Conservation (phyloP, 2,329 filamentous ascomycete genomes). For the Cladosporium sp. region DNA sequence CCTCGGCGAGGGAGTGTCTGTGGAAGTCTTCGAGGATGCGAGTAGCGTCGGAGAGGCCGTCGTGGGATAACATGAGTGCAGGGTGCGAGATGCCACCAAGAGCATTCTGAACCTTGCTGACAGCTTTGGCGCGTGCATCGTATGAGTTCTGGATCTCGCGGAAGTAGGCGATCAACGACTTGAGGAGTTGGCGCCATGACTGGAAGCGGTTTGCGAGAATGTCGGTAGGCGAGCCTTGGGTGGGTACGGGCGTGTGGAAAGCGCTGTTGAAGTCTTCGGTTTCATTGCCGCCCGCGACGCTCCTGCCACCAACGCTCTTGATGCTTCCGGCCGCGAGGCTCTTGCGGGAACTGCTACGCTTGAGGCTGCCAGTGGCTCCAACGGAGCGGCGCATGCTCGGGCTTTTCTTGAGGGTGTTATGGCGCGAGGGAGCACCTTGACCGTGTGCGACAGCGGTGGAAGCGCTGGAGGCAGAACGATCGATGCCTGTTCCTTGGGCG, state of each 20-base stretch:
- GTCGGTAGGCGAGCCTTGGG: slow-evolving; percentile 81
- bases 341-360: slow-evolving; percentile 72
- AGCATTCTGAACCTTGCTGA: slow-evolving; percentile 77
- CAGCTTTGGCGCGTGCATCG: slow-evolving; percentile 75
- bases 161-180: slow-evolving; percentile 91
- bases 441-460: slow-evolving; percentile 39
- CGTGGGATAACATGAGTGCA: slow-evolving; percentile 69
- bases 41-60: slow-evolving; percentile 83
- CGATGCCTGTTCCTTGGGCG: slow-evolving; percentile 39
- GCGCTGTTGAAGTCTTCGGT: slow-evolving; percentile 72
- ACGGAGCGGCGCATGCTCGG: slow-evolving; percentile 61
- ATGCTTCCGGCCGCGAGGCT: slow-evolving; percentile 85
- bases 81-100: slow-evolving; percentile 77
- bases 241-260: slow-evolving; percentile 87
- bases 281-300: slow-evolving; percentile 60
- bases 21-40: slow-evolving; percentile 79
- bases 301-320: slow-evolving; percentile 53
- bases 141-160: slow-evolving; percentile 87
- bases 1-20: slow-evolving; percentile 71
- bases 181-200: slow-evolving; percentile 92
- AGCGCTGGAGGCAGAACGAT: slow-evolving; percentile 59
- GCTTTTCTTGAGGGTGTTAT: slow-evolving; percentile 86
- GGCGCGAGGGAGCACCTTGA: slow-evolving; percentile 47
- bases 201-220: slow-evolving; percentile 83
- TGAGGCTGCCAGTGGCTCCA: slow-evolving; percentile 59